Conservation (phyloP, 495 filamentous ascomycete species). For the Penicillium egyptiacum region DNA sequence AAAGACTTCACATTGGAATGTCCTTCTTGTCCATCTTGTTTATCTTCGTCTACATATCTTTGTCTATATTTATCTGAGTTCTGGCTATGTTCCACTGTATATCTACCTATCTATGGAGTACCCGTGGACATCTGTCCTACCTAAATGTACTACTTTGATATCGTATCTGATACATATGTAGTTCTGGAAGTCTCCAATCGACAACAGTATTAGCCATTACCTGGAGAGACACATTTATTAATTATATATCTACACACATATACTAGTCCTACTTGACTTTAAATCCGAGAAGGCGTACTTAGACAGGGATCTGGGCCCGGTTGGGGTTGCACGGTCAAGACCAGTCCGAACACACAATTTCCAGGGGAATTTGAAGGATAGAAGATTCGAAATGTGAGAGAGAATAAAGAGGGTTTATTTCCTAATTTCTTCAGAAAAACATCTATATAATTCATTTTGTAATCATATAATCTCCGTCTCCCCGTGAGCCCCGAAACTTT, state of each 20-base stretch:
- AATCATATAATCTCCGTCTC: conserved; percentile 19
- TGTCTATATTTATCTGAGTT: background rate
- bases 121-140: conserved; percentile 4
- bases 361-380: conserved; percentile 11
- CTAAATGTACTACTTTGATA: background rate
- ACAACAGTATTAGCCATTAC: background rate
- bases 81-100: conserved; percentile 1
- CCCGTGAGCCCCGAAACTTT: conserved; percentile 38
- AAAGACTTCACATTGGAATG: background rate
- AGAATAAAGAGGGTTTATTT: conserved; percentile 5
- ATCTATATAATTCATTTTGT: background rate
- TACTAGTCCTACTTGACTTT: background rate
- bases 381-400: conserved; percentile 2
- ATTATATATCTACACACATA: background rate
- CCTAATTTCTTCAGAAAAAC: background rate
- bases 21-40: background rate
- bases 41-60: no score
- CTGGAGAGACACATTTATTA: background rate
- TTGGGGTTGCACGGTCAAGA: conserved; percentile 27
- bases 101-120: background rate
- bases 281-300: background rate
- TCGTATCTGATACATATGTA: background rate
- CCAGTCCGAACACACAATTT: conserved; percentile 15
- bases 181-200: background rate
- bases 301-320: conserved; percentile 18